Base-by-base conservation (phyloP, 257 asterid species). In the Scutellaria minor region DNA sequence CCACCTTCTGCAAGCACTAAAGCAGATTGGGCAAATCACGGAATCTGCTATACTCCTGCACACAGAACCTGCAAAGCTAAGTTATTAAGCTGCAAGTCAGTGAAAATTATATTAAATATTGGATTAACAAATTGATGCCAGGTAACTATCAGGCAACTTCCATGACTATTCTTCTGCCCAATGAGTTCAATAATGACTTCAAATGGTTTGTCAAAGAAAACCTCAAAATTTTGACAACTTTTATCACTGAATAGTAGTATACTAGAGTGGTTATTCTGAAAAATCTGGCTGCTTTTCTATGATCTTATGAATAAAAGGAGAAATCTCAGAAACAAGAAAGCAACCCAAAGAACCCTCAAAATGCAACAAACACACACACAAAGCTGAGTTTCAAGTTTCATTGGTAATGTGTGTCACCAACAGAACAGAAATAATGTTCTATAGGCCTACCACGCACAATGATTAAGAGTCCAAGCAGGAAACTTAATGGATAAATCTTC, bases 51-150 rank as follows among this genome's bases (percentile, higher is more conserved):
- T 88, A 92, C 83, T 90, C 99, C 93, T 84, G 93, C 80, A 81
- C 76, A 75, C 94, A 89, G 88, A 82, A 95, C 90, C 99, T 95
- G 91, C 88, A 85, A 83, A 80, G 81, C 95, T 74, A 85, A 83
- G 88, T 85, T 82, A 83, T 81, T 85, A 87, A 77, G 73, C 71
- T 53, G 31, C 80, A 85, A 57, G 40, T 69, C 51, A 31, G 53
- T 72, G 79, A 78, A 69, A 62, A 59, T 50, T 68, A 66, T 61
- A 71, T 53, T 73, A 75, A 54, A 65, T 22, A 7, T 55, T 63
- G 6, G 58, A 75, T 50, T 61, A 61, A 68, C 62, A 66, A 11
- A 62, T 54, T 39, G 40, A 66, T 59, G 22, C 15, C 3, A 71
- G 13, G 62, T 31, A 58, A 68, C 48, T 37, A 24, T 15, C 15